Percentiles rank a stretch among this genome's conserved stretches.
These are phyloP conservation scores for Trichoderma oligosporum DNA, from an alignment of 2,329 filamentous ascomycete species.

Conservation along the genomic window DNA sequence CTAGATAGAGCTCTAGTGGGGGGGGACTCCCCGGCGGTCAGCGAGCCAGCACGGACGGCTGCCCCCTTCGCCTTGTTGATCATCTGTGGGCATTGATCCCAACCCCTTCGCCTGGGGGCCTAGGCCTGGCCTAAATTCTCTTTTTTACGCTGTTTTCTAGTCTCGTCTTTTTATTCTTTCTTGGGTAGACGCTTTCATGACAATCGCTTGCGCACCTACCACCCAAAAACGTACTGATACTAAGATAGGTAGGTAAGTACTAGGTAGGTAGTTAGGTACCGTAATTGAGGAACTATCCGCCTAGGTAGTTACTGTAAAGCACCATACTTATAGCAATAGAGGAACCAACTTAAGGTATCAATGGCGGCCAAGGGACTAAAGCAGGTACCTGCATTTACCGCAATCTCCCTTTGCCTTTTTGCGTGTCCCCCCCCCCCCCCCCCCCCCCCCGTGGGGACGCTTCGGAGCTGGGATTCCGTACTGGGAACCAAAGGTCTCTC, in stretches of 20 bases:
- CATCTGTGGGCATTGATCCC: slow-evolving; percentile 6
- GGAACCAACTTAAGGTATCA: too few relatives aligned
- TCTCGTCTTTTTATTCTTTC: neutral
- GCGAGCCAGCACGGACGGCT: slow-evolving; percentile 6
- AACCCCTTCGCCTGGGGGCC: slow-evolving; percentile 1
- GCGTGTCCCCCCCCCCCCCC: too few relatives aligned
- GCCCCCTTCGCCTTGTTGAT: slow-evolving; percentile 10
- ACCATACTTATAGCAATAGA: too few relatives aligned
- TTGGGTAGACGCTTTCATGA: neutral
- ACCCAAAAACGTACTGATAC: too few relatives aligned
- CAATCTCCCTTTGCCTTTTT: slow-evolving; percentile 15
- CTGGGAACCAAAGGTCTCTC: neutral
- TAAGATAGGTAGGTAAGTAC: too few relatives aligned
- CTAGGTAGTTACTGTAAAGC: too few relatives aligned
- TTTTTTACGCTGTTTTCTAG: neutral
- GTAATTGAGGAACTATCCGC: too few relatives aligned
- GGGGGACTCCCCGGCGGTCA: slow-evolving; percentile 4
- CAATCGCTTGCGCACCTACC: neutral
- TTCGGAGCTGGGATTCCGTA: neutral
- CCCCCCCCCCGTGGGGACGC: slow-evolving; percentile 18
- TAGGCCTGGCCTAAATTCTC: too few relatives aligned
- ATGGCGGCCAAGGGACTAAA: neutral
- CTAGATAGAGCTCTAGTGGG: neutral
- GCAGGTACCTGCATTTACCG: slow-evolving; percentile 19
- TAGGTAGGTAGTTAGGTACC: too few relatives aligned